Conservation (phyloP, 192 early-diverging fungal species). For the Podila clonocystis region DNA sequence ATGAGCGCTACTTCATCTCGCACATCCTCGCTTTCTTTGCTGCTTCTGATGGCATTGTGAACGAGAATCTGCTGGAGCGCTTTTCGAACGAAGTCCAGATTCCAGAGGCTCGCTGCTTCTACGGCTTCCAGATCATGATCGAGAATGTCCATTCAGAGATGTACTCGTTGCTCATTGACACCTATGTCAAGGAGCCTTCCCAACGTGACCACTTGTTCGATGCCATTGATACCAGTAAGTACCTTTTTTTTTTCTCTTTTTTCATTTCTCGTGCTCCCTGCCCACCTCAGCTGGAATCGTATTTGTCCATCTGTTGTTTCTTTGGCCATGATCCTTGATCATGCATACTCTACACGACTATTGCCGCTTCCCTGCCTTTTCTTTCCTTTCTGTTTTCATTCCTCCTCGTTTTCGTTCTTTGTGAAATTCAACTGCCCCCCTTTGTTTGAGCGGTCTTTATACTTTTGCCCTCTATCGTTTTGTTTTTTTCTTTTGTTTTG, state of each 20-base stretch:
- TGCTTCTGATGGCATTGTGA: conserved; percentile 95
- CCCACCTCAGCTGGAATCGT: no score
- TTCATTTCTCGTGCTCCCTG: background rate
- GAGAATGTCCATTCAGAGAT: conserved; percentile 97
- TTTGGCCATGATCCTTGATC: background rate
- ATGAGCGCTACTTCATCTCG: conserved; percentile 93
- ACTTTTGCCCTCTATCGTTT: conserved; percentile 8
- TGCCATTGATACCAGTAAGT: conserved; percentile 88
- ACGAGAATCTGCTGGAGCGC: conserved; percentile 92
- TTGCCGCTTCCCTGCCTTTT: background rate
- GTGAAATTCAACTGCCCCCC: background rate
- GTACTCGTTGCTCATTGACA: conserved; percentile 95
- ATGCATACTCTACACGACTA: background rate
- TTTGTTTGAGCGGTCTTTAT: background rate
- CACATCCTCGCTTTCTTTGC: conserved; percentile 97
- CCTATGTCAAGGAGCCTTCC: conserved; percentile 89
- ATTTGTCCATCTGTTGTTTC: background rate
- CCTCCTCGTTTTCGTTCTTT: background rate
- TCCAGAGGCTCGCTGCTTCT: conserved; percentile 93
- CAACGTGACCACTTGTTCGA: conserved; percentile 90
- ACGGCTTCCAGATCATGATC: conserved; percentile 99
- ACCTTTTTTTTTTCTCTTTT: conserved; percentile 5
- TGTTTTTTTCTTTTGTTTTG: background rate
- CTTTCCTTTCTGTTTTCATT: background rate
- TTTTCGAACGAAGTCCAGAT: conserved; percentile 95